Percentiles rank a stretch among this genome's conserved stretches.
Conservation (phyloP, 2,329 filamentous ascomycete species). For the Tolypocladium tundrense region DNA sequence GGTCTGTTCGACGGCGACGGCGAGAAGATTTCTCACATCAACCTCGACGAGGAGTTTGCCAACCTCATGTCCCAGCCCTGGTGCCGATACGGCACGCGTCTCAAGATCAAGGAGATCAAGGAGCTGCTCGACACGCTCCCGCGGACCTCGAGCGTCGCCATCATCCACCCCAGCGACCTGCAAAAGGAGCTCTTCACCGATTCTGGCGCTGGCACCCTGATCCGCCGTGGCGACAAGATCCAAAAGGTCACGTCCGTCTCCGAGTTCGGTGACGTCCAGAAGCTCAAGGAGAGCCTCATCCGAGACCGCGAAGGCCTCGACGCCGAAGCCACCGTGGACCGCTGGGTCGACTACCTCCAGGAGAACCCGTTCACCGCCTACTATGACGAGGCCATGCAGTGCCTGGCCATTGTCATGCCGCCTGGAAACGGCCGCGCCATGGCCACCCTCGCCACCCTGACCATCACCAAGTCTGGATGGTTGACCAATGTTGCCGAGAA, state of each 20-base stretch:
- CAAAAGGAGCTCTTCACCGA: conserved; percentile 97
- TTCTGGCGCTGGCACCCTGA: conserved; percentile 85
- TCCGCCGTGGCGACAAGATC: conserved; percentile 85
- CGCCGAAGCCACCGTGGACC: conserved; percentile 72
- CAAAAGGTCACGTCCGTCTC: conserved; percentile 60
- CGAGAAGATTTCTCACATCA: conserved; percentile 94
- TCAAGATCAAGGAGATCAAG: conserved; percentile 98
- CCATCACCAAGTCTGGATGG: conserved; percentile 91
- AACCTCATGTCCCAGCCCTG: conserved; percentile 86
- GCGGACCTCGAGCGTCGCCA: conserved; percentile 86
- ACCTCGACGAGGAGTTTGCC: conserved; percentile 93
- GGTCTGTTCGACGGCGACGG: conserved; percentile 88
- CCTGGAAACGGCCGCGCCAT: conserved; percentile 54
- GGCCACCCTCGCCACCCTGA: conserved; percentile 80
- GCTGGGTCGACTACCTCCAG: conserved; percentile 71
- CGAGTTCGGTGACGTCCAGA: conserved; percentile 65
- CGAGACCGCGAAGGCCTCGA: conserved; percentile 75
- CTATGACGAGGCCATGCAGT: conserved; percentile 90
- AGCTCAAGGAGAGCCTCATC: conserved; percentile 73
- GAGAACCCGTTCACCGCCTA: conserved; percentile 81
- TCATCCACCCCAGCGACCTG: conserved; percentile 91
- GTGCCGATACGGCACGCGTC: conserved; percentile 86
- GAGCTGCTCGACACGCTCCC: conserved; percentile 82
- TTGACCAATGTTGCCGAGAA: conserved; percentile 92
- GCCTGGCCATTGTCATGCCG: conserved; percentile 78